Evolutionary conservation across 345 rosid genomes (phyloP).

Genomic region (Zanthoxylum bungeanum): DNA sequence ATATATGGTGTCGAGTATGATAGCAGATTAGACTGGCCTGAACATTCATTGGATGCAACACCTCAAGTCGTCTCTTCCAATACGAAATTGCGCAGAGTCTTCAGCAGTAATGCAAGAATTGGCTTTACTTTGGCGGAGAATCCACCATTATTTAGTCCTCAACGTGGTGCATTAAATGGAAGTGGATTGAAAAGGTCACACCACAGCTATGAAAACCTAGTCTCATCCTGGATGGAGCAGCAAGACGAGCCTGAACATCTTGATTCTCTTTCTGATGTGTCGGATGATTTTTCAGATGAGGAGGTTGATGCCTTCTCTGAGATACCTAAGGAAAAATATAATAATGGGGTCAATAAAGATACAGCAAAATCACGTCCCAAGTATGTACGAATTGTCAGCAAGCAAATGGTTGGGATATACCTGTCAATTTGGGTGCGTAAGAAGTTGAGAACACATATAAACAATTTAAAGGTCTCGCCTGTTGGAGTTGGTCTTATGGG

Average conservation of each 20-base stretch:
- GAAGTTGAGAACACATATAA: slow-evolving; percentile 79
- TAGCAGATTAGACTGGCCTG: slow-evolving; percentile 78
- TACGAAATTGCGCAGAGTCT: slow-evolving; percentile 61
- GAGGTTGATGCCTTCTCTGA: slow-evolving; percentile 43
- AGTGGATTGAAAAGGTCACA: slow-evolving; percentile 60
- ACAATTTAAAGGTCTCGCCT: slow-evolving; percentile 86
- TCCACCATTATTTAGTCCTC: slow-evolving; percentile 31
- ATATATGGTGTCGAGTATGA: slow-evolving; percentile 38
- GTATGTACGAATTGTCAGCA: slow-evolving; percentile 87
- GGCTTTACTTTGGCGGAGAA: slow-evolving; percentile 47
- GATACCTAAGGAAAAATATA: slow-evolving; percentile 25
- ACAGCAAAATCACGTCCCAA: slow-evolving; percentile 29
- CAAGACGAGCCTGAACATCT: slow-evolving; percentile 39
- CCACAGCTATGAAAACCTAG: slow-evolving; percentile 62
- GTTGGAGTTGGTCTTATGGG: slow-evolving; percentile 99
- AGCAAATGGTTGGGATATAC: slow-evolving; percentile 98
- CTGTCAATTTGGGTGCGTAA: slow-evolving; percentile 89
- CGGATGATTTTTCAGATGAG: slow-evolving; percentile 47
- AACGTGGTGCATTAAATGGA: slow-evolving; percentile 28
- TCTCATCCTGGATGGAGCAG: slow-evolving; percentile 40
- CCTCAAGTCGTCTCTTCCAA: slow-evolving; percentile 59
- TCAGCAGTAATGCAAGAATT: slow-evolving; percentile 69
- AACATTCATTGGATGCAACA: slow-evolving; percentile 63
- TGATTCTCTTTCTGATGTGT: slow-evolving; percentile 31
- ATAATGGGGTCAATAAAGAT: slow-evolving; percentile 19